A percentile compares a stretch with the other conserved stretches of the same genome.
Conservation (phyloP, 2,329 filamentous ascomycete genomes). For the Podosphaera fusca region DNA sequence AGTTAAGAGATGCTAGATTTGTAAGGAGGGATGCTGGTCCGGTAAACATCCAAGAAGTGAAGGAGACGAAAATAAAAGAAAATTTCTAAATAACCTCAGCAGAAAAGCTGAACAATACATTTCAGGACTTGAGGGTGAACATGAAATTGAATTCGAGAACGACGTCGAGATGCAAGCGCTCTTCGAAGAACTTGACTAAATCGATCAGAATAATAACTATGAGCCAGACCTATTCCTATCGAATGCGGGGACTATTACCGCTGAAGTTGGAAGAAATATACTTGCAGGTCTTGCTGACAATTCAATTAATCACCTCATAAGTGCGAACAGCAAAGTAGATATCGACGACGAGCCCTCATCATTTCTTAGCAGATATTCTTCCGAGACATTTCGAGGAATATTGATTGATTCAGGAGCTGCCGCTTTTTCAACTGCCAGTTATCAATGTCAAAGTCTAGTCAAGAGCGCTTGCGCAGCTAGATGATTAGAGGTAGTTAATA, state of each 20-base stretch:
- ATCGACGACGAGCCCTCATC: background rate
- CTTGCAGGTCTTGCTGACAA: background rate
- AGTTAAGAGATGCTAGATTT: background rate
- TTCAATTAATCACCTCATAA: background rate
- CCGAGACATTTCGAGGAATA: background rate
- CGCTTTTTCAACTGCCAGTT: background rate
- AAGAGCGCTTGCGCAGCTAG: too few species aligned
- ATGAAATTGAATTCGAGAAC: background rate
- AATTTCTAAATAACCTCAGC: background rate
- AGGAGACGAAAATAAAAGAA: background rate
- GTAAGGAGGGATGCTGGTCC: background rate
- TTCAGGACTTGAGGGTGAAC: background rate
- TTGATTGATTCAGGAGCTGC: constrained; percentile 1
- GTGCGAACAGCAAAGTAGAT: background rate
- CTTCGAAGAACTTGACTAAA: background rate
- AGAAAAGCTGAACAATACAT: background rate
- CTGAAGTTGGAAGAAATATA: background rate
- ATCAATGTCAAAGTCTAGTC: too few species aligned
- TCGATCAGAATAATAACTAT: background rate
- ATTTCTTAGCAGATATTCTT: background rate
- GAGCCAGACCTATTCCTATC: background rate
- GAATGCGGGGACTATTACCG: background rate
- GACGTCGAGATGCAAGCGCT: background rate
- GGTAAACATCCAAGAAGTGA: background rate
- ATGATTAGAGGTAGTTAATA: too few species aligned